phyloP scores from a whole-genome alignment of 2,329 filamentous ascomycete species.

The Penicillium carneum region DNA sequence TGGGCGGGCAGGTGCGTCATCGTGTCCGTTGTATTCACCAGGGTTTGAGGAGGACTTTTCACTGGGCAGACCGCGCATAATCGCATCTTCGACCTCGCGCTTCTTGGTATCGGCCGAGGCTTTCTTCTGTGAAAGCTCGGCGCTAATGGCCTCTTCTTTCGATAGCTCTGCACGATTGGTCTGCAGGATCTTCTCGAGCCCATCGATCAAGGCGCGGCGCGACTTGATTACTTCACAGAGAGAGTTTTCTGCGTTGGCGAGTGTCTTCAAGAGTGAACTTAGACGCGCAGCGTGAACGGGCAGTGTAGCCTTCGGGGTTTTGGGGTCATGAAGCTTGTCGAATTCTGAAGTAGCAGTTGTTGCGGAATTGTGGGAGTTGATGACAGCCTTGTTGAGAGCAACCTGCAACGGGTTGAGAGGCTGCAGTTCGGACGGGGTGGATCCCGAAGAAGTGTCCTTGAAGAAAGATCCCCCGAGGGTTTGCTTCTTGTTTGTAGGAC shows the following conservation, averaged over 20 bases:
- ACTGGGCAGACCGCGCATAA: slow-evolving; percentile 80
- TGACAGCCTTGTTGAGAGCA: slow-evolving; percentile 73
- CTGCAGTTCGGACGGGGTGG: slow-evolving; percentile 77
- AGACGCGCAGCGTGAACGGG: slow-evolving; percentile 91
- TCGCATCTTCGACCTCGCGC: slow-evolving; percentile 85
- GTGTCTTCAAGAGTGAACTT: slow-evolving; percentile 84
- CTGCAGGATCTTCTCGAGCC: slow-evolving; percentile 81
- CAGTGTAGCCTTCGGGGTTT: slow-evolving; percentile 73
- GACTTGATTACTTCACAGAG: slow-evolving; percentile 90
- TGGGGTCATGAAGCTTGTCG: slow-evolving; percentile 78
- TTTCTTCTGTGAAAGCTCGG: slow-evolving; percentile 71
- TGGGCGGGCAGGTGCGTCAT: slow-evolving; percentile 63
- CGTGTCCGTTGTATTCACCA: slow-evolving; percentile 41
- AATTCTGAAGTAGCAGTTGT: slow-evolving; percentile 81
- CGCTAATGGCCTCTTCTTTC: slow-evolving; percentile 71
- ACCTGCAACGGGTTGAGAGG: slow-evolving; percentile 77
- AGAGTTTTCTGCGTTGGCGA: slow-evolving; percentile 86
- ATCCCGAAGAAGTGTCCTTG: slow-evolving; percentile 59
- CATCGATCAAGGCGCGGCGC: slow-evolving; percentile 76
- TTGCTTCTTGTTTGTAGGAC: slow-evolving; percentile 61
- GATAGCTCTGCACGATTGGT: slow-evolving; percentile 73
- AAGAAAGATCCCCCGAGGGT: slow-evolving; percentile 74
- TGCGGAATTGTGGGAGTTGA: slow-evolving; percentile 71
- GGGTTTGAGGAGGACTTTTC: slow-evolving; percentile 61
- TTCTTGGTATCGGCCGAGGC: slow-evolving; percentile 80